Evolutionary conservation across 164 flowering plant genomes (phyloP).

Genomic region (Aristolochia fimbriata): DNA sequence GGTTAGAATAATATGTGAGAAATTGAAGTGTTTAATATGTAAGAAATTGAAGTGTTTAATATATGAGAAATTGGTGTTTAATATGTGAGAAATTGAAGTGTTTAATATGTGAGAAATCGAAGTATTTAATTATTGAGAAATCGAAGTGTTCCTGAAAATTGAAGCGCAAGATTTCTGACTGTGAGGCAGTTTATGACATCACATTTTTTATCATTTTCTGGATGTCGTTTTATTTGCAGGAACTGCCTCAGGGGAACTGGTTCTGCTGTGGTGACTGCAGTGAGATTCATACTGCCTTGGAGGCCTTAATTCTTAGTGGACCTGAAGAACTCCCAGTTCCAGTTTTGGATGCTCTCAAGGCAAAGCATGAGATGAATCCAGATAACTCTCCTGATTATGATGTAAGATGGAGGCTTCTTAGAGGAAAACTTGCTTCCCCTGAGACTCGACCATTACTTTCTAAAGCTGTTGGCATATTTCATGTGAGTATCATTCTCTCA

Average conservation of each 20-base stretch:
- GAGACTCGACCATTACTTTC: conserved; percentile 44
- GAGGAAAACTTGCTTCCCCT: conserved; percentile 37
- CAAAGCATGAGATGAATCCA: conserved; percentile 26
- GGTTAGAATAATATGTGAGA: too few species aligned
- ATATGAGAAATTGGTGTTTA: too few species aligned
- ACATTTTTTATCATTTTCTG: background rate
- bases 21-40: too few species aligned
- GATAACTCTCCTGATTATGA: conserved; percentile 21
- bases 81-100: too few species aligned
- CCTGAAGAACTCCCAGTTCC: conserved; percentile 44
- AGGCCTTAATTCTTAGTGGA: conserved; percentile 36
- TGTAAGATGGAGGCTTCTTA: conserved; percentile 72
- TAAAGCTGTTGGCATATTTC: conserved; percentile 60
- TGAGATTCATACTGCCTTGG: conserved; percentile 39
- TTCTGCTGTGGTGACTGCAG: conserved; percentile 64
- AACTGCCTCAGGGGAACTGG: conserved; percentile 82
- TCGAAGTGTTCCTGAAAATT: too few species aligned
- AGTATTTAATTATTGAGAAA: too few species aligned
- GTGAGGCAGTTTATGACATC: background rate
- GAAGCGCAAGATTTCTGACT: too few species aligned
- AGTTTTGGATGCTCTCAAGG: conserved; percentile 29
- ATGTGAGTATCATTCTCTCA: conserved; percentile 36
- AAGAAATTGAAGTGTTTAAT: too few species aligned
- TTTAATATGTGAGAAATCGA: too few species aligned
- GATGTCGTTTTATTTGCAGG: conserved; percentile 32